Base-by-base conservation (phyloP, 768 basidiomycete species). In the Mycena latifolia region DNA sequence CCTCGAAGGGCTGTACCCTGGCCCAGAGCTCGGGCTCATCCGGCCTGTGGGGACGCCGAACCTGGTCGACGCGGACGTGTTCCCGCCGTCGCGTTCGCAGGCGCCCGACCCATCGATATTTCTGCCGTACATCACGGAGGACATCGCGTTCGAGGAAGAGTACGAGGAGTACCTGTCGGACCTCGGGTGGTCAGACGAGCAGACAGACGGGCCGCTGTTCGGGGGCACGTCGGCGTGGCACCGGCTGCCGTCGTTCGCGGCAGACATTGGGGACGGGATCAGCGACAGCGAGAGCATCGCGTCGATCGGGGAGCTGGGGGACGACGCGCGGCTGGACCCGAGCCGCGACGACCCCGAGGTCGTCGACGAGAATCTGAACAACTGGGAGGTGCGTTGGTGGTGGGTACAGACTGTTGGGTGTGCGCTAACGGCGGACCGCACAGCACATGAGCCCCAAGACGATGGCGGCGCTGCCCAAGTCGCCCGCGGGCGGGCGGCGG, bases 101-200 rank as follows among this genome's bases (percentile, higher is more conserved):
- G 92, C 92, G 1, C 90, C 92, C 0, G 92, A 94, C 75, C 88
- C 92, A 14, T 89, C 89, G 17, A 90, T 92, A 48, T 94, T 95
- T 81, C 83, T 95, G 24, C 94, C 95, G 18, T 98, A 95, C 75
- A 95, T 93, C 43, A 91, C 94, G 2, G 97, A 99, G 76, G 93
- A 95, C 71, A 92, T 94, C 64, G 95, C 95, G 0, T 96, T 96
- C 70, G 96, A 98, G 73, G 94, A 95, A 74, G 96, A 98, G 73
- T 99, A 98, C 73, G 96, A 98, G 76, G 96, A 97, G 73, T 95
- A 97, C 71, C 81, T 99, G 28, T 93, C 91, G n/a, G 94, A 94
- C 73, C 80, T 96, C 25, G 92, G 92, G 20, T 92, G 86, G 84
- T 86, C 89, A 5, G 90, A 91, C 58, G 86, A 88, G 51, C 82